Evolutionary conservation across 257 asterid species (phyloP).

Genomic region (Solanum stenotomum): DNA sequence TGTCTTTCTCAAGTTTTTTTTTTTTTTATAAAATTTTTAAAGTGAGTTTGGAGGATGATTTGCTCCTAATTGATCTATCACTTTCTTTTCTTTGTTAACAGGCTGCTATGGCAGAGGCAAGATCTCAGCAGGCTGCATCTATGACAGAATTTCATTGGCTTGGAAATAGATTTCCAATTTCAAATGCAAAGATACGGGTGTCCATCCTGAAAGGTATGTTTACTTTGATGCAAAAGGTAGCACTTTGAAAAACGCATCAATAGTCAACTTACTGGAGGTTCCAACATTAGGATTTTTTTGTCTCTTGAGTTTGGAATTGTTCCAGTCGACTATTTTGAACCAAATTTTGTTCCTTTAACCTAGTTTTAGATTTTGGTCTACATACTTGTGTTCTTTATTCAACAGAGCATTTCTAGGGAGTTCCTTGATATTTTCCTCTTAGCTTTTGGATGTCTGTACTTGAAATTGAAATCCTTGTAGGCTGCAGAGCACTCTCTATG

Average conservation of each 20-base stretch:
- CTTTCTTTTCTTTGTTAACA: conserved; percentile 26
- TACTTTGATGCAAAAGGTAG: not conserved
- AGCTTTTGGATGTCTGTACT: not conserved
- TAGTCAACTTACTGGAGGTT: not conserved
- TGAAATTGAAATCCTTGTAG: not conserved
- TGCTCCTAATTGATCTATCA: conserved; percentile 3
- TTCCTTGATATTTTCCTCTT: not conserved
- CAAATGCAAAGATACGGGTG: conserved; percentile 90
- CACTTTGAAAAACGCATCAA: not conserved
- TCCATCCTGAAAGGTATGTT: conserved; percentile 80
- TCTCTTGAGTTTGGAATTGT: not conserved
- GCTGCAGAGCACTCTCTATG: not conserved
- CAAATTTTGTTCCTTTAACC: not conserved
- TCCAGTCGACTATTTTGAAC: not conserved
- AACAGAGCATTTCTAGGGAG: not conserved
- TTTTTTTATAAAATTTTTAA: too few relatives aligned
- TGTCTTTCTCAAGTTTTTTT: not conserved
- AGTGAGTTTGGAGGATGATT: not conserved
- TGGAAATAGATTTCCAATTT: conserved; percentile 76
- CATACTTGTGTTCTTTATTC: not conserved
- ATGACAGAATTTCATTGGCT: conserved; percentile 96
- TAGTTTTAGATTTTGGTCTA: not conserved
- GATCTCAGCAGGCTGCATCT: conserved; percentile 97
- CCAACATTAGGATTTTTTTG: not conserved
- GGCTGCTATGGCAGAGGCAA: conserved; percentile 99